These are phyloP conservation scores for Corrigiola litoralis DNA, from an alignment of 179 eudicot genomes.

Conservation along the genomic window DNA sequence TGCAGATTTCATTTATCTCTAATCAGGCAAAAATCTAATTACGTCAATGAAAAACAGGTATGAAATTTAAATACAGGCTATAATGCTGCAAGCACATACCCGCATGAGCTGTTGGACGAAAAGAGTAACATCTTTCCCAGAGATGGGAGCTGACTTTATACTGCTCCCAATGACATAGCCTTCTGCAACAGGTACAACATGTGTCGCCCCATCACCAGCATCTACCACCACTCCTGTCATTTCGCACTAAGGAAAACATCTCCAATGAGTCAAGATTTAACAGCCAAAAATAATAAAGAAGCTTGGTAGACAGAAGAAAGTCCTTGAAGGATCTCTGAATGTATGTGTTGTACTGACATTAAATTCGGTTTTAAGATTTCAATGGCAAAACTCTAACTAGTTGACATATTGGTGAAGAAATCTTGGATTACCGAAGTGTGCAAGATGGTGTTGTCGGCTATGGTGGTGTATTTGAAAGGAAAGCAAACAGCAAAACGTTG, in stretches of 20 bases:
- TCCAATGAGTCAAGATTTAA: constrained; percentile 13
- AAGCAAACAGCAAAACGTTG: too few relatives aligned
- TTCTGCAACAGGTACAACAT: constrained; percentile 97
- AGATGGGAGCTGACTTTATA: constrained; percentile 78
- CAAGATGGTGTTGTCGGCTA: too few relatives aligned
- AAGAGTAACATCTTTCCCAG: constrained; percentile 85
- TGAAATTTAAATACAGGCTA: not conserved
- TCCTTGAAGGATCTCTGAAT: not conserved
- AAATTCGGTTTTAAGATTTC: not conserved
- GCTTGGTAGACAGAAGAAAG: not conserved
- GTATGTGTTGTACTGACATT: not conserved
- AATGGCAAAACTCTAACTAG: too few relatives aligned
- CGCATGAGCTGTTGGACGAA: constrained; percentile 89
- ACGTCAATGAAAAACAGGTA: constrained; percentile 1
- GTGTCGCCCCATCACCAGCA: constrained; percentile 95
- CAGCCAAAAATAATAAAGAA: not conserved
- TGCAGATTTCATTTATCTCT: not conserved
- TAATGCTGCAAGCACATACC: constrained; percentile 34
- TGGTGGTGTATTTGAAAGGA: too few relatives aligned
- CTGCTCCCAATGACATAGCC: constrained; percentile 98
- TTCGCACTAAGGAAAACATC: constrained; percentile 65
- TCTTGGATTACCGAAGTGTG: too few relatives aligned
- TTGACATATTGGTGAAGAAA: too few relatives aligned
- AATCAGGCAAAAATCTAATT: not conserved
- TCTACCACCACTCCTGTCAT: constrained; percentile 99